Evolutionary conservation across 768 basidiomycete genomes (phyloP), one percentile per base, ranked within the genome.

Genomic region (Trametes meyenii): DNA sequence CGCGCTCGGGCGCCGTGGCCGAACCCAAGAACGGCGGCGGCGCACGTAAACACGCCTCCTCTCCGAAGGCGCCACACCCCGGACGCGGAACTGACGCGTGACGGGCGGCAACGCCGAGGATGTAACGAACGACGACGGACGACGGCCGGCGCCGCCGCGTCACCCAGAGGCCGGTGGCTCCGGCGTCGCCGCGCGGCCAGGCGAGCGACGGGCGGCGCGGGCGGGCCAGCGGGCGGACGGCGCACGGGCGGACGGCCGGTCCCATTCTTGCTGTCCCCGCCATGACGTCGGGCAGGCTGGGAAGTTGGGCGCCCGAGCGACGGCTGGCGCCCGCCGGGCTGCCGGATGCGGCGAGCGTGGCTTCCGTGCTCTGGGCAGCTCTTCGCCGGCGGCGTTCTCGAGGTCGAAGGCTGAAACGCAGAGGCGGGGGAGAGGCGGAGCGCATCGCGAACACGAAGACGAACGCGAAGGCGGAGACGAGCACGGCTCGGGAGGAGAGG

Each of bases 231-330:
- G 35, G 35, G 21, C 35, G 50, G 35, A n/a, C 35, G 46, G 38
- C 23, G 33, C 39, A 43, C 50, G 51, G 7, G 17, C 53, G 54
- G 54, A 21, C 26, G 54, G 43, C 33, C 50, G 50, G 55, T n/a
- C 55, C 55, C 61, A 57, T 62, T 51, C 55, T 44, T 48, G 29
- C 49, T 56, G 61, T 62, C 61, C 26, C 29, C 21, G 49, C 29
- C 39, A 29, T 56, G 61, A 51, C 61, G 29, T 35, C 23, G 54
- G 14, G 42, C 29, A 62, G 24, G 55, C 55, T 51, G 39, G 61
- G 61, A 62, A 62, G 61, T 17, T 23, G 43, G 36, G 61, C 61
- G 55, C 61, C 49, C 50, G 23, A 11, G 11, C 35, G 40, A 24
- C 50, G 49, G 44, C 50, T 19, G 48, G 40, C 46, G 46, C 45